These are phyloP conservation scores for Epichloe scottii DNA, from an alignment of 2,329 filamentous ascomycete species.

Conservation along the genomic window DNA sequence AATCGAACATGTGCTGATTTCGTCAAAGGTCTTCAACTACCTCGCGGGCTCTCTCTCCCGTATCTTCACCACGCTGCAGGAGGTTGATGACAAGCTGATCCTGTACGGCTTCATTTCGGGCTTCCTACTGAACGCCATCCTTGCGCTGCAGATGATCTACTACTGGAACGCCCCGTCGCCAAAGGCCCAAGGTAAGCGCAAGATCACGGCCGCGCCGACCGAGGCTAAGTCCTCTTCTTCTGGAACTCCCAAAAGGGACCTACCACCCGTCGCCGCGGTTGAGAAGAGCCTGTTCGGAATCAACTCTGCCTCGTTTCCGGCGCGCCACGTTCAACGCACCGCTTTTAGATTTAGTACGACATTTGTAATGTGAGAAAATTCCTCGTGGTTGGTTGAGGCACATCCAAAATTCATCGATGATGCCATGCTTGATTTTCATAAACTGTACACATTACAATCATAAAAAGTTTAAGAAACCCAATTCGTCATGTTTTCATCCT, in stretches of 20 bases:
- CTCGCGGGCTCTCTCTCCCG: conserved; percentile 82
- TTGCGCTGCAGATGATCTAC: conserved; percentile 84
- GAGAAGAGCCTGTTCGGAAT: background rate
- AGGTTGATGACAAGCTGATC: conserved; percentile 94
- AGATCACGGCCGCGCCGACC: conserved; percentile 16
- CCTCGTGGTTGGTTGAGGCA: too few relatives aligned
- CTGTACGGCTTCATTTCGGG: conserved; percentile 89
- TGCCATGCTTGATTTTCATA: too few relatives aligned
- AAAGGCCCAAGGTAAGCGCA: conserved; percentile 31
- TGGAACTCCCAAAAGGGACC: conserved; percentile 28
- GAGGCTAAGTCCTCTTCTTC: conserved; percentile 16
- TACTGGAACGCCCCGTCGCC: conserved; percentile 72
- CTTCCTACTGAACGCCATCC: conserved; percentile 75
- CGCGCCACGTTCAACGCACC: background rate
- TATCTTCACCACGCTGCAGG: conserved; percentile 95
- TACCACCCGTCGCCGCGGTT: conserved; percentile 32
- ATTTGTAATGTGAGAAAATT: too few relatives aligned
- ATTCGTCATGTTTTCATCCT: too few relatives aligned
- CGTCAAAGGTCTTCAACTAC: conserved; percentile 84
- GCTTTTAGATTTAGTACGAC: background rate
- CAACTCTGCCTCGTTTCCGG: background rate
- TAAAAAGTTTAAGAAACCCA: too few relatives aligned
- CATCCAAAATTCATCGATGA: too few relatives aligned
- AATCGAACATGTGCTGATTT: background rate
- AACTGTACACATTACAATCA: too few relatives aligned